phyloP scores from a whole-genome alignment of 2,329 filamentous ascomycete species.

The Venturia oleaginea region DNA sequence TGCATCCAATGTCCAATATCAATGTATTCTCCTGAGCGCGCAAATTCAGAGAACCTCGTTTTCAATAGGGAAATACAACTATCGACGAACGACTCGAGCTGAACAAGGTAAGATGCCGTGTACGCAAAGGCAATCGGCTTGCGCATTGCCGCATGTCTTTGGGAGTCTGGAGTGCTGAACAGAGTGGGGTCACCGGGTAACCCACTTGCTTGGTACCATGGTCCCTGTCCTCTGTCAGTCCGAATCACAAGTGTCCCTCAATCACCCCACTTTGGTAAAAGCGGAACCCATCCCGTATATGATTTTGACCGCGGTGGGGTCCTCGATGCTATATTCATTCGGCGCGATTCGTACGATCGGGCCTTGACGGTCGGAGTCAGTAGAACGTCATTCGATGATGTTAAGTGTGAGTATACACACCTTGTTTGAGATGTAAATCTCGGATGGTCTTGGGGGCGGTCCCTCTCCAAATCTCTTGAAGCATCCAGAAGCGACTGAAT shows the following conservation, averaged over 20 bases:
- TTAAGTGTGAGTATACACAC: neutral
- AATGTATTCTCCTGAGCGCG: constrained; percentile 22
- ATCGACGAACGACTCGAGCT: constrained; percentile 43
- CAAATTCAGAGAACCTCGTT: constrained; percentile 30
- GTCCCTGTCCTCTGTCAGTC: constrained; percentile 21
- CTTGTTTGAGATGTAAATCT: constrained; percentile 30
- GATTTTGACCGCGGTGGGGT: constrained; percentile 29
- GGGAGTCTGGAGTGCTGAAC: constrained; percentile 28
- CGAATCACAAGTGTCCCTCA: constrained; percentile 15
- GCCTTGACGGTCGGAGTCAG: constrained; percentile 19
- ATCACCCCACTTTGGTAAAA: constrained; percentile 26
- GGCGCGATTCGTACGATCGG: constrained; percentile 16
- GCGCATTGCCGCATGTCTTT: constrained; percentile 29
- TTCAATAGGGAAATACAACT: constrained; percentile 36
- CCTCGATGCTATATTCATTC: constrained; percentile 16
- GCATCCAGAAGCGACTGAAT: constrained; percentile 38
- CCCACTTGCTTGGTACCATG: constrained; percentile 16
- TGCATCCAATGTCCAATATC: constrained; percentile 38
- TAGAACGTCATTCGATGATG: neutral
- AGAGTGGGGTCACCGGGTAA: constrained; percentile 20
- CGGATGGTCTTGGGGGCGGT: constrained; percentile 33
- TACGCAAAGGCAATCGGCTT: constrained; percentile 38
- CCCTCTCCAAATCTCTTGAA: constrained; percentile 28
- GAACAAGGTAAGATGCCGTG: constrained; percentile 39
- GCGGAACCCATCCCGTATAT: constrained; percentile 35